Base-by-base conservation (phyloP, 2,329 filamentous ascomycete genomes). In the Paecilomyces niveus region DNA sequence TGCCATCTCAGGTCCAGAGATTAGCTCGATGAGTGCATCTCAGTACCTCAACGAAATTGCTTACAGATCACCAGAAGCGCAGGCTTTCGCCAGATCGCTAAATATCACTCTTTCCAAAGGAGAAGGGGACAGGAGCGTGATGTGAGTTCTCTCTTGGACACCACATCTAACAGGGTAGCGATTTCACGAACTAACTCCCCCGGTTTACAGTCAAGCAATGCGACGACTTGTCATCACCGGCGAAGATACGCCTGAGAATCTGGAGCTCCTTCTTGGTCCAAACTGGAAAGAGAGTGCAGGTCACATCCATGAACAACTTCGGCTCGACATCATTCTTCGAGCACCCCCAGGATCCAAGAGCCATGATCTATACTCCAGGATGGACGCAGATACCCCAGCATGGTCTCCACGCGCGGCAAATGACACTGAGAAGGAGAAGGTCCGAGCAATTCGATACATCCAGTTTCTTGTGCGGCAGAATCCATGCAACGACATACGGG, bases 221-320 rank as follows among this genome's bases (percentile, higher is more conserved):
- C 55, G 50, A 52, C 55, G 55, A 3, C 50, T 57, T 8, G 50
- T 57, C 18, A 45, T 57, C 39, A 57, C 55, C 9, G 55, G 55
- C 18, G 33, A 57, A 26, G 55, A 57, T 53, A 57, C 55, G 3
- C 35, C 22, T 22, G 55, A 57, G 9, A 57, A 57, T 18, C 18
- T 57, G 11, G 50, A 32, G 18, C 21, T 53, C 18, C 21, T 57
- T 10, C 29, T 57, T n/a, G 55, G 55, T 26, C 50, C 55, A 21
- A 32, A 57, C 18, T 57, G 55, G 55, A 57, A 35, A 53, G 26
- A 53, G 31, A 18, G 15, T 21, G n/a, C 49, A n/a, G 49, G 45
- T 53, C 31, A 11, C 7, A n/a, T 35, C 22, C 50, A 57, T 49
- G 49, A 53, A 53, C 15, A 33, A 5, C 24, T 26, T 11, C 45